Conservation (phyloP, 768 basidiomycete species). For the Pulveroboletus sp. region DNA sequence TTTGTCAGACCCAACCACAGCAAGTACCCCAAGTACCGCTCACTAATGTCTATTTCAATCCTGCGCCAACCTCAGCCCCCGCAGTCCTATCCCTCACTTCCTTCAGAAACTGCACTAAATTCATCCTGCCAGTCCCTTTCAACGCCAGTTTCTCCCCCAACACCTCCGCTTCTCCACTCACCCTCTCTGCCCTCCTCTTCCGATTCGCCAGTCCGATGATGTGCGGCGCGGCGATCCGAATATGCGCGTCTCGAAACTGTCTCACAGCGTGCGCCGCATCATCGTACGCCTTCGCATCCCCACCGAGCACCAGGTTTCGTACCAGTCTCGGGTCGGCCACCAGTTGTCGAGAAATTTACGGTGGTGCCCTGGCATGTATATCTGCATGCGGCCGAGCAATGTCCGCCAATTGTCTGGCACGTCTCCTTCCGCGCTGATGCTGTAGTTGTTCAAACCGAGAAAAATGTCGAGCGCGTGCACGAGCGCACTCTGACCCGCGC, state of each 20-base stretch:
- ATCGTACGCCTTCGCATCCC: constrained; percentile 55
- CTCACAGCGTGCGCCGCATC: constrained; percentile 60
- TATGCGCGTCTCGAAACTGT: constrained; percentile 71
- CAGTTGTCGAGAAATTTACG: constrained; percentile 71
- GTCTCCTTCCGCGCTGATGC: no score
- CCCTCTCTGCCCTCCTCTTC: constrained; percentile 10
- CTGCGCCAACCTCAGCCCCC: constrained; percentile 33
- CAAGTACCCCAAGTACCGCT: no score
- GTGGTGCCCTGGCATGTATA: constrained; percentile 81
- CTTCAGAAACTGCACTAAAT: constrained; percentile 72
- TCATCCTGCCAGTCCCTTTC: constrained; percentile 79
- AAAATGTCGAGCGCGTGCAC: constrained; percentile 74
- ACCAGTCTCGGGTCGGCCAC: constrained; percentile 55
- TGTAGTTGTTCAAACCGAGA: constrained; percentile 55
- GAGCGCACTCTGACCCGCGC: constrained; percentile 78
- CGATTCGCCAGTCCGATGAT: constrained; percentile 63
- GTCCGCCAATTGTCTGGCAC: constrained; percentile 28
- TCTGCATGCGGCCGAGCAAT: constrained; percentile 70
- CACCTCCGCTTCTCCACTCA: constrained; percentile 7
- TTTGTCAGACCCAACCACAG: no score
- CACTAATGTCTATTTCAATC: no score
- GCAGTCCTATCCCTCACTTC: constrained; percentile 65
- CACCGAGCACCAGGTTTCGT: constrained; percentile 45
- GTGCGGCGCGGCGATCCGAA: constrained; percentile 69
- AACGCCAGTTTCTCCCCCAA: constrained; percentile 31